These are phyloP conservation scores for Starmerella gropengiesseri DNA, from an alignment of 805 yeast genomes.

Conservation along the genomic window DNA sequence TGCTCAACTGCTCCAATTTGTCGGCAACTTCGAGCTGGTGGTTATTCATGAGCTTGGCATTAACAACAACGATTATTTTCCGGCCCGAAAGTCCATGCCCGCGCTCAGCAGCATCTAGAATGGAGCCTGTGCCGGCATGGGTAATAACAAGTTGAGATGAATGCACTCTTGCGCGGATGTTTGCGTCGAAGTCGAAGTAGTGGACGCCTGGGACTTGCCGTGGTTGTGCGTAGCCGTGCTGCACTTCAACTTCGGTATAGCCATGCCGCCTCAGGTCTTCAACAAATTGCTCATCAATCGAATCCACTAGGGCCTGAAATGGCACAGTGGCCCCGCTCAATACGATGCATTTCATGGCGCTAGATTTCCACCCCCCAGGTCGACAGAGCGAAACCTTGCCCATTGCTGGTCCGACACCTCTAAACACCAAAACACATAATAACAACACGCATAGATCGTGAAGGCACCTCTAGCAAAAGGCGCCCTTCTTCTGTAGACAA, in stretches of 20 bases:
- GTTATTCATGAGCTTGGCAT: slow-evolving; percentile 67
- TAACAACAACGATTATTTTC: slow-evolving; percentile 55
- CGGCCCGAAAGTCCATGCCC: slow-evolving; percentile 38
- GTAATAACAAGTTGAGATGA: slow-evolving; percentile 56
- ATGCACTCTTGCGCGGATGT: slow-evolving; percentile 35
- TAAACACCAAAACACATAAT: too few relatives aligned
- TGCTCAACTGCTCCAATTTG: slow-evolving; percentile 31
- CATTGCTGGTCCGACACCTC: too few relatives aligned
- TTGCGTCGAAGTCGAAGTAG: slow-evolving; percentile 40
- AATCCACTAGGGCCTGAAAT: slow-evolving; percentile 47
- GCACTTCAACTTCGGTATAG: slow-evolving; percentile 39
- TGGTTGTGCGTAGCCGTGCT: slow-evolving; percentile 43
- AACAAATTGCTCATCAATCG: slow-evolving; percentile 33
- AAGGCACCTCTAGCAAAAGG: too few relatives aligned
- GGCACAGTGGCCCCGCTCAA: slow-evolving; percentile 91
- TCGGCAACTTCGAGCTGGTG: slow-evolving; percentile 72
- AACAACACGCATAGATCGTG: too few relatives aligned
- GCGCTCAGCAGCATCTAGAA: slow-evolving; percentile 44
- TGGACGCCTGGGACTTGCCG: slow-evolving; percentile 28
- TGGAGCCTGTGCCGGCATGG: slow-evolving; percentile 90
- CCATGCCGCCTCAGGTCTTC: slow-evolving; percentile 33
- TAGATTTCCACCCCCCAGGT: too few relatives aligned
- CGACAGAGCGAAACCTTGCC: too few relatives aligned
- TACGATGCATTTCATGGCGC: slow-evolving; percentile 35
- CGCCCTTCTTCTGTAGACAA: too few relatives aligned